Conservation (phyloP, 257 asterid genomes). For the Perilla frutescens region DNA sequence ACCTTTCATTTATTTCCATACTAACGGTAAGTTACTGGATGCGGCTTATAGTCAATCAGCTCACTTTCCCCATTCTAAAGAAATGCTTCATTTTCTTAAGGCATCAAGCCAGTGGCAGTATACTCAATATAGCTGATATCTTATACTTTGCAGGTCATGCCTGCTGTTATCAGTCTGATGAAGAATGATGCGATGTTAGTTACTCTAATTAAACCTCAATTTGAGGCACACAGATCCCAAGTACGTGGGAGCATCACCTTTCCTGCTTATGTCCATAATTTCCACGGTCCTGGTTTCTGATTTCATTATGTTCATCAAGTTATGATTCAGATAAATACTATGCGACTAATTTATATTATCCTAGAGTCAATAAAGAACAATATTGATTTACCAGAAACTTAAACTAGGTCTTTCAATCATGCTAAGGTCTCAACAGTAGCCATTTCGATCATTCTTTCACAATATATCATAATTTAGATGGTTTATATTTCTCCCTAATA, state of each 20-base stretch:
- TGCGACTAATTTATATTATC: background rate
- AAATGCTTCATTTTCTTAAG: background rate
- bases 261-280: conserved; percentile 20
- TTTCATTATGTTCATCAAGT: conserved; percentile 1
- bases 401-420: background rate
- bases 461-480: background rate
- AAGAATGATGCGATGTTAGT: conserved; percentile 74
- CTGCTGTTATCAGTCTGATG: conserved; percentile 84
- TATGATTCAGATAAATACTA: background rate
- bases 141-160: conserved; percentile 76
- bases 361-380: background rate
- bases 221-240: conserved; percentile 94
- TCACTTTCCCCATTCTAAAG: background rate
- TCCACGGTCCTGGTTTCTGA: background rate
- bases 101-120: background rate
- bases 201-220: conserved; percentile 92
- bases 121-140: background rate
- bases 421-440: background rate
- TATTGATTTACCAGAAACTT: background rate
- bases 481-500: background rate
- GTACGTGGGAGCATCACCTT: conserved; percentile 45
- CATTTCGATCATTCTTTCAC: background rate
- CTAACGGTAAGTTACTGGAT: conserved; percentile 62
- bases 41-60: conserved; percentile 11
- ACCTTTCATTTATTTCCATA: conserved; percentile 93